These are phyloP conservation scores for Metschnikowia chrysomelidarum DNA, from an alignment of 805 yeast genomes.

Conservation along the genomic window DNA sequence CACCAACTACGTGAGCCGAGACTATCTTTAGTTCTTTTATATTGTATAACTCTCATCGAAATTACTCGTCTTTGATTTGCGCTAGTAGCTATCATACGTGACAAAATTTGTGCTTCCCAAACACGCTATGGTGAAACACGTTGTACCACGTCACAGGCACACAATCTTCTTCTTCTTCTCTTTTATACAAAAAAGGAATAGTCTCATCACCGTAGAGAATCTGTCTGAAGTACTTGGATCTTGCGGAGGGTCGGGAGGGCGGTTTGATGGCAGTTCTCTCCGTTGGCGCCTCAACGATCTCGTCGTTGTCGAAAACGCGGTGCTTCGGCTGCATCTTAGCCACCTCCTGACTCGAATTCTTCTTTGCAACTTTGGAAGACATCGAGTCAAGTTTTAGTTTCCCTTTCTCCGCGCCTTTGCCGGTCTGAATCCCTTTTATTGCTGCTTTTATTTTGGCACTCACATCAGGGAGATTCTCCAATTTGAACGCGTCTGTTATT, in stretches of 20 bases:
- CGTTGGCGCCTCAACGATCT: conserved; percentile 3
- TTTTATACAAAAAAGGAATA: neutral
- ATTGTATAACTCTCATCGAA: neutral
- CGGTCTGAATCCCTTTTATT: too few relatives aligned
- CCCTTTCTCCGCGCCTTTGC: too few relatives aligned
- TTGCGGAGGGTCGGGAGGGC: conserved; percentile 2
- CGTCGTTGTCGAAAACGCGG: conserved; percentile 8
- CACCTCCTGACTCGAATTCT: too few relatives aligned
- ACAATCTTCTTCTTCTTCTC: conserved; percentile 30
- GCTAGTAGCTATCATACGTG: conserved; percentile 6
- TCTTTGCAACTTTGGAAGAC: too few relatives aligned
- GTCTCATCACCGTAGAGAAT: conserved; percentile 2
- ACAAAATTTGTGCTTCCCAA: conserved; percentile 46
- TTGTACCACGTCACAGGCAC: conserved; percentile 52
- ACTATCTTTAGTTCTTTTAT: conserved; percentile 8
- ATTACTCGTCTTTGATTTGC: neutral
- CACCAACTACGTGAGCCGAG: conserved; percentile 5
- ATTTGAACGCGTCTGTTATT: too few relatives aligned
- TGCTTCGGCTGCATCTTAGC: conserved; percentile 3
- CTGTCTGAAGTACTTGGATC: conserved; percentile 5
- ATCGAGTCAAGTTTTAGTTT: too few relatives aligned
- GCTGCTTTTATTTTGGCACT: too few relatives aligned
- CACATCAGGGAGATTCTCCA: too few relatives aligned
- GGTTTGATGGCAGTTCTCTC: too few relatives aligned
- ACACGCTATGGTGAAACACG: conserved; percentile 48